phyloP scores from a whole-genome alignment of 169 alveolate species.

The Plasmodium malariae region DNA sequence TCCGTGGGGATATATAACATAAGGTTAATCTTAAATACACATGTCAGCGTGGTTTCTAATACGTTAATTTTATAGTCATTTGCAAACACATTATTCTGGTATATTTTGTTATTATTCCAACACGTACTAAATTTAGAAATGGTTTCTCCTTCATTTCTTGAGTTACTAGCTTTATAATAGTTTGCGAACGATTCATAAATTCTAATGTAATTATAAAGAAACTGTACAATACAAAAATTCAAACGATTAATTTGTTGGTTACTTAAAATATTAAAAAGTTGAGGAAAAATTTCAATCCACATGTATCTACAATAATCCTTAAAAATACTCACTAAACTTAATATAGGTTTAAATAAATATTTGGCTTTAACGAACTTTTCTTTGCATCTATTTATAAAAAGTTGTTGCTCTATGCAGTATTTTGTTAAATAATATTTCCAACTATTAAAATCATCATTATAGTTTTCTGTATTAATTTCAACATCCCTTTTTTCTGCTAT shows the following conservation, averaged over 20 bases:
- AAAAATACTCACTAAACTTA: conserved; percentile 25
- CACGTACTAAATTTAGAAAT: not conserved
- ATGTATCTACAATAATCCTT: conserved; percentile 47
- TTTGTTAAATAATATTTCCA: conserved; percentile 43
- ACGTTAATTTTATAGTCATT: conserved; percentile 40
- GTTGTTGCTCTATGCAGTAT: conserved; percentile 51
- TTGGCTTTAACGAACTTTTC: conserved; percentile 39
- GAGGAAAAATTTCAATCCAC: conserved; percentile 63
- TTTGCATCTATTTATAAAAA: conserved; percentile 40
- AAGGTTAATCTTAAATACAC: conserved; percentile 25
- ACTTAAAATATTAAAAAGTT: conserved; percentile 22
- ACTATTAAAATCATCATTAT: conserved; percentile 15
- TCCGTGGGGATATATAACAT: conserved; percentile 33
- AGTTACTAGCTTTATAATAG: too few species aligned
- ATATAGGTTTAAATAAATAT: conserved; percentile 55
- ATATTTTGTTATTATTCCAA: conserved; percentile 12
- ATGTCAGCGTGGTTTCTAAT: conserved; percentile 41
- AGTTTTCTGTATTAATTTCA: not conserved
- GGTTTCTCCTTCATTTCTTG: not conserved
- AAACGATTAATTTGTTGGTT: conserved; percentile 29
- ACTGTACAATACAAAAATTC: conserved; percentile 38
- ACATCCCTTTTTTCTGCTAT: not conserved
- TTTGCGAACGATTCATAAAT: conserved; percentile 19
- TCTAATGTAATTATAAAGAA: conserved; percentile 43
- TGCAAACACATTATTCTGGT: conserved; percentile 36